phyloP scores from a whole-genome alignment of 78 protist species.

The Guillardia theta region DNA sequence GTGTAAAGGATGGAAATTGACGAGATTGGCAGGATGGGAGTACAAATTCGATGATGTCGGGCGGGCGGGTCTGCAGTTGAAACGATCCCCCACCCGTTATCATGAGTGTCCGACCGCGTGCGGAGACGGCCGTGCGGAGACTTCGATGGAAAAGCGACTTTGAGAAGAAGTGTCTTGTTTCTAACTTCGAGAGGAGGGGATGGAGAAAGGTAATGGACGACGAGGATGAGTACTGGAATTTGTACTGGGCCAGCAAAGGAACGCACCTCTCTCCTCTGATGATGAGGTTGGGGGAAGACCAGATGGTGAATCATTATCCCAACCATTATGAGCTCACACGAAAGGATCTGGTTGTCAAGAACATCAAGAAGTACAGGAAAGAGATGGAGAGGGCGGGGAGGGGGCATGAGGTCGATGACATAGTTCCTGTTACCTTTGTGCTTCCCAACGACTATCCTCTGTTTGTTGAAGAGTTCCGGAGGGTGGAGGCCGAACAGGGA shows the following conservation, averaged over 20 bases:
- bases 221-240: slow-evolving; percentile 35
- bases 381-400: slow-evolving; percentile 17
- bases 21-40: neutral
- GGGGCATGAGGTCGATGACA: slow-evolving; percentile 21
- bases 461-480: slow-evolving; percentile 73
- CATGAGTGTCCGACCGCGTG: neutral
- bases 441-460: slow-evolving; percentile 73
- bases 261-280: neutral
- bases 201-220: neutral
- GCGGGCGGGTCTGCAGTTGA: neutral
- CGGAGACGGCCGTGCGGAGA: neutral
- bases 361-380: slow-evolving; percentile 53
- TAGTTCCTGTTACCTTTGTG: slow-evolving; percentile 61
- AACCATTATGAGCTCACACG: slow-evolving; percentile 73
- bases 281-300: slow-evolving; percentile 27
- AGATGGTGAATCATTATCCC: slow-evolving; percentile 74
- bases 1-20: neutral
- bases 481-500: slow-evolving; percentile 12
- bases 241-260: slow-evolving; percentile 40
- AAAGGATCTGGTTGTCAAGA: slow-evolving; percentile 68
- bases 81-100: neutral
- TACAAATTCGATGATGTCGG: neutral
- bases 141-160: slow-evolving; percentile 5
- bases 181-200: slow-evolving; percentile 21
- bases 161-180: neutral